These are phyloP conservation scores for Sorghum bicolor DNA, from an alignment of 176 grass and related monocot genomes.

Conservation along the genomic window Sorghum_bicolor_NCBIv3 NC_012871.2:46870501-46871000, in stretches of 20 bases:
- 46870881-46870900: slow-evolving; percentile 15
- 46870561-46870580: background rate
- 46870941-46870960: background rate
- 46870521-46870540: slow-evolving; percentile 70
- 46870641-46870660: slow-evolving; percentile 34
- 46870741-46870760: background rate
- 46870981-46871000: background rate
- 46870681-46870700: background rate
- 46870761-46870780: slow-evolving; percentile 25
- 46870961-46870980: background rate
- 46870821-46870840: slow-evolving; percentile 3
- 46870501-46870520: slow-evolving; percentile 82
- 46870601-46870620: slow-evolving; percentile 10
- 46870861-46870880: slow-evolving; percentile 8
- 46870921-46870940: background rate
- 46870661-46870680: background rate
- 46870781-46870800: background rate
- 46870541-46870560: slow-evolving; percentile 73
- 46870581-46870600: background rate
- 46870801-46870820: slow-evolving; percentile 7
- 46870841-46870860: background rate
- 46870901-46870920: background rate
- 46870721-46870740: background rate
- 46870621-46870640: background rate
- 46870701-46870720: background rate